These are phyloP conservation scores for Saturnispora mendoncae DNA, from an alignment of 805 yeast genomes.

Conservation along the genomic window DNA sequence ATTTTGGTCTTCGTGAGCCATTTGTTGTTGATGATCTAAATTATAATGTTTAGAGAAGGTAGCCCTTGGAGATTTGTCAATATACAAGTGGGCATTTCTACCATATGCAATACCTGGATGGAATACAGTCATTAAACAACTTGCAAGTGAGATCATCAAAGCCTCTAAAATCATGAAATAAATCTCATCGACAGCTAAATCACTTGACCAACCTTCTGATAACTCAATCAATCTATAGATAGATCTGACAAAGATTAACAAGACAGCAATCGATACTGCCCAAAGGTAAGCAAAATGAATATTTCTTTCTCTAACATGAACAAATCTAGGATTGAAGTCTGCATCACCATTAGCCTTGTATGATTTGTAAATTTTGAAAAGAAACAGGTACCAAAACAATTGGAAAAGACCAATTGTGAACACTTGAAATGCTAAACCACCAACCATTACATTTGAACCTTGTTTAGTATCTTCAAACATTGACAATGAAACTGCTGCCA, in stretches of 20 bases:
- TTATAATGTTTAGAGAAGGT: constrained; percentile 8
- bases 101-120: constrained; percentile 58
- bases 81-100: constrained; percentile 17
- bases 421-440: constrained; percentile 73
- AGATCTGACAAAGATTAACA: constrained; percentile 53
- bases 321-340: constrained; percentile 31
- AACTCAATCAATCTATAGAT: constrained; percentile 64
- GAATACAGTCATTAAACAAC: constrained; percentile 37
- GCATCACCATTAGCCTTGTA: constrained; percentile 22
- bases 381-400: constrained; percentile 39
- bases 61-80: constrained; percentile 13
- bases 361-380: constrained; percentile 30
- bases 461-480: constrained; percentile 23
- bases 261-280: constrained; percentile 38
- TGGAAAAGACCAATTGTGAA: constrained; percentile 56
- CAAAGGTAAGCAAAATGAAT: constrained; percentile 37
- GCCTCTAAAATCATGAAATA: constrained; percentile 55
- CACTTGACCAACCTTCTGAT: constrained; percentile 60
- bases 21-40: neutral
- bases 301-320: constrained; percentile 28
- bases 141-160: constrained; percentile 44
- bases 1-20: neutral
- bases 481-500: constrained; percentile 42
- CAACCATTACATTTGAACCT: constrained; percentile 68
- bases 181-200: constrained; percentile 47